phyloP scores from a whole-genome alignment of 2,329 filamentous ascomycete genomes.

The Trichoderma pleuroti region DNA sequence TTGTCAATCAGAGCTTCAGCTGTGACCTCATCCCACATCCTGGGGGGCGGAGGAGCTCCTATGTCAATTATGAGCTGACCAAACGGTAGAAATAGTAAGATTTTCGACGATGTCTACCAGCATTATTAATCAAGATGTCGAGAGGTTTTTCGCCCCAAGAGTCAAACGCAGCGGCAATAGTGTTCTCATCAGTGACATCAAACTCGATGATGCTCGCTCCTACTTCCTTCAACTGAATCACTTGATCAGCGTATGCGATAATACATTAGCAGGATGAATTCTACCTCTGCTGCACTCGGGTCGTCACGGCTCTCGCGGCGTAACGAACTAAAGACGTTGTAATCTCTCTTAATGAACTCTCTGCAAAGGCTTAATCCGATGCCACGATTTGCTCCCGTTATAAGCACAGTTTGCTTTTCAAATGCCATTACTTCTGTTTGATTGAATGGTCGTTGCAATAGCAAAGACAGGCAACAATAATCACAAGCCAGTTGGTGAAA shows the following conservation, averaged over 20 bases:
- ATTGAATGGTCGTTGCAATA: neutral
- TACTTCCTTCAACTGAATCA: neutral
- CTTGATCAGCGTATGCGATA: neutral
- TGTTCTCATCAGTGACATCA: neutral
- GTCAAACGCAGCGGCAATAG: neutral
- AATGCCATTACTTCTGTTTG: neutral
- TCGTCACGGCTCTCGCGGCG: neutral
- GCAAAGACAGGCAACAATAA: neutral
- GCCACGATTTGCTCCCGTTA: neutral
- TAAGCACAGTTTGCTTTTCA: neutral
- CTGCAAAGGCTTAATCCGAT: neutral
- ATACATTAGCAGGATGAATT: neutral
- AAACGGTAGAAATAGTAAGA: fast-evolving
- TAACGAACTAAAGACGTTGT: neutral
- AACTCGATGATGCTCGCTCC: neutral
- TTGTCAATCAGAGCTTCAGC: neutral
- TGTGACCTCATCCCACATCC: neutral
- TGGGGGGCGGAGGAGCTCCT: neutral
- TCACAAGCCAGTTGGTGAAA: neutral
- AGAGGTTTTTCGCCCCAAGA: neutral
- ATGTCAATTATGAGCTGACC: neutral
- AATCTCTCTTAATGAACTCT: neutral
- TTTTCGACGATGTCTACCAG: neutral
- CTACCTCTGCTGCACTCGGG: neutral
- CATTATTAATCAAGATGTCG: neutral